Evolutionary conservation across 2,329 filamentous ascomycete genomes (phyloP).

Genomic region (Claviceps sp.): DNA sequence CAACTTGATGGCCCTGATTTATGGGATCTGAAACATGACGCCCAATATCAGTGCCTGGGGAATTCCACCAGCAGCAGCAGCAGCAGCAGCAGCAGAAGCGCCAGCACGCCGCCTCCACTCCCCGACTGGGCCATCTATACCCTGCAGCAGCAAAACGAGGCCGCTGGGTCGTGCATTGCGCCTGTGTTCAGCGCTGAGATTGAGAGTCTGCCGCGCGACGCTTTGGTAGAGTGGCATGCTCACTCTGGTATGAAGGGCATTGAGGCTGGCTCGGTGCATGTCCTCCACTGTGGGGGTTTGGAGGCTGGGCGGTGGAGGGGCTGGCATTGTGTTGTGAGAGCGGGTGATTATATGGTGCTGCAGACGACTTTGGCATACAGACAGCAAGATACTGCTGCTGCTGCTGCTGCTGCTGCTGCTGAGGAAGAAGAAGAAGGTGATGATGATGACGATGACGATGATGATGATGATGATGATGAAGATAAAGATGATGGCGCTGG

Average conservation of each 20-base stretch:
- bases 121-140: slow-evolving; percentile 38
- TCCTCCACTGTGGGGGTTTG: slow-evolving; percentile 8
- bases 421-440: no score
- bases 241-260: slow-evolving; percentile 41
- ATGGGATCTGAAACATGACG: slow-evolving; percentile 53
- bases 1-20: slow-evolving; percentile 43
- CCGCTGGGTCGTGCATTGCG: slow-evolving; percentile 30
- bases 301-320: slow-evolving; percentile 13
- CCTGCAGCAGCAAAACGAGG: slow-evolving; percentile 22
- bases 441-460: background rate
- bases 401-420: background rate
- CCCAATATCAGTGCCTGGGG: slow-evolving; percentile 30
- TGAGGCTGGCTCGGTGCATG: slow-evolving; percentile 15
- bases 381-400: background rate
- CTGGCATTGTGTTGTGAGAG: slow-evolving; percentile 17
- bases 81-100: slow-evolving; percentile 7
- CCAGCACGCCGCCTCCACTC: slow-evolving; percentile 24
- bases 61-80: slow-evolving; percentile 10
- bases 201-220: slow-evolving; percentile 57
- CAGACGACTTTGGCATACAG: slow-evolving; percentile 18
- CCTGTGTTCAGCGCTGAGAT: slow-evolving; percentile 67
- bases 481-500: background rate
- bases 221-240: slow-evolving; percentile 73
- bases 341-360: slow-evolving; percentile 11
- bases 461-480: no score